These are phyloP conservation scores for Fomes fomentarius DNA, from an alignment of 1,284 basidiomycete species.

Conservation along the genomic window DNA sequence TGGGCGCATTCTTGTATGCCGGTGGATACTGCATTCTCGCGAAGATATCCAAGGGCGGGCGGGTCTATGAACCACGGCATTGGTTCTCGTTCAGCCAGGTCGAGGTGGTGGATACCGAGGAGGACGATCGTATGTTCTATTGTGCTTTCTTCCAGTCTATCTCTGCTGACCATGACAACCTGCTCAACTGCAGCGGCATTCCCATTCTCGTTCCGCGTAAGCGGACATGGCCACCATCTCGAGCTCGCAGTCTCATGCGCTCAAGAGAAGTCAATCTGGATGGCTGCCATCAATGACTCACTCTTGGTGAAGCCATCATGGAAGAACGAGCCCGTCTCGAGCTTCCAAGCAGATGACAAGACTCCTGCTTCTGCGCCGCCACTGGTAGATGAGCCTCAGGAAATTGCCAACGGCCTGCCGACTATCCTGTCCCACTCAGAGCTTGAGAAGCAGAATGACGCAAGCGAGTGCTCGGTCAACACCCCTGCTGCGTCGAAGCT, in stretches of 20 bases:
- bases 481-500: slow-evolving; percentile 6
- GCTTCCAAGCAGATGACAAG: slow-evolving; percentile 44
- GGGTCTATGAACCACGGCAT: slow-evolving; percentile 82
- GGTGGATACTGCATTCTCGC: slow-evolving; percentile 86
- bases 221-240: slow-evolving; percentile 69
- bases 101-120: slow-evolving; percentile 69
- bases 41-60: slow-evolving; percentile 78
- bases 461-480: neutral
- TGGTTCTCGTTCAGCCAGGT: slow-evolving; percentile 83
- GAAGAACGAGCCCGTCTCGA: slow-evolving; percentile 63
- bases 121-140: slow-evolving; percentile 72
- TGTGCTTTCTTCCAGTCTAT: slow-evolving; percentile 8
- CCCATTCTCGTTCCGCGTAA: slow-evolving; percentile 80
- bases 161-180: neutral
- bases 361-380: slow-evolving; percentile 13
- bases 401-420: slow-evolving; percentile 38
- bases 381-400: slow-evolving; percentile 18
- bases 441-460: slow-evolving; percentile 36
- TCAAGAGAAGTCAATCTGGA: slow-evolving; percentile 85
- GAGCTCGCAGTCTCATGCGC: slow-evolving; percentile 85
- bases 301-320: slow-evolving; percentile 45
- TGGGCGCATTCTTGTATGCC: slow-evolving; percentile 86
- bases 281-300: slow-evolving; percentile 61
- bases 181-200: slow-evolving; percentile 57
- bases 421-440: slow-evolving; percentile 69